Evolutionary conservation across 2,329 filamentous ascomycete species (phyloP).

Genomic region (Elsinoe ampelina): DNA sequence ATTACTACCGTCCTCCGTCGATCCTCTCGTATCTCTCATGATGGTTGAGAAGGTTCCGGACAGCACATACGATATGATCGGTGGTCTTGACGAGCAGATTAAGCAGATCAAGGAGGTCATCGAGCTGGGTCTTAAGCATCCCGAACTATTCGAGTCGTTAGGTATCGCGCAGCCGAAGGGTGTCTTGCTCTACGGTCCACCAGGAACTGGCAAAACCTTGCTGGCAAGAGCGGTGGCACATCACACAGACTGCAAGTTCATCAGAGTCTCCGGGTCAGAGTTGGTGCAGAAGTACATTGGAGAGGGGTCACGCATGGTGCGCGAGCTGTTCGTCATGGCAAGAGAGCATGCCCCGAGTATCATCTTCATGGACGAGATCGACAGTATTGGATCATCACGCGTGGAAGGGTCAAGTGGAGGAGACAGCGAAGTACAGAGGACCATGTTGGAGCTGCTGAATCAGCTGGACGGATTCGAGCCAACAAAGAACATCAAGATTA

Average conservation of each 20-base stretch:
- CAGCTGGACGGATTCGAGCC: conserved; percentile 98
- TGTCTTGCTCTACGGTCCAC: conserved; percentile 90
- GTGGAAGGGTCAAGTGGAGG: conserved; percentile 92
- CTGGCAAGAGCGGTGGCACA: conserved; percentile 92
- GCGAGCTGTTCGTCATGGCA: conserved; percentile 98
- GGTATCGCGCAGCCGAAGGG: conserved; percentile 98
- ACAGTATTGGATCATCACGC: conserved; percentile 94
- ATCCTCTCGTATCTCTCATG: conserved; percentile 97
- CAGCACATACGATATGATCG: conserved; percentile 99
- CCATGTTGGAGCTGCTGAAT: conserved; percentile 96
- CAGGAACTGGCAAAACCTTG: conserved; percentile 93
- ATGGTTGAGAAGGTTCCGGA: conserved; percentile 99
- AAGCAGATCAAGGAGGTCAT: conserved; percentile 99
- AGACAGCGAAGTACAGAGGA: conserved; percentile 95
- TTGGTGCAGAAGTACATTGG: conserved; percentile 99
- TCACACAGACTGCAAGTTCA: conserved; percentile 99
- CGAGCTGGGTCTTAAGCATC: conserved; percentile 95
- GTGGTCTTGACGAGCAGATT: conserved; percentile 96
- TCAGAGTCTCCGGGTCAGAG: conserved; percentile 90
- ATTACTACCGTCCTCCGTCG: conserved; percentile 94
- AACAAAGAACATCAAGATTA: conserved; percentile 99
- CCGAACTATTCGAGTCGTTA: conserved; percentile 96
- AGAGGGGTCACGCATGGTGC: conserved; percentile 95
- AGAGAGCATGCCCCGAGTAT: conserved; percentile 96
- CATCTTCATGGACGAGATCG: conserved; percentile 99